Percentiles rank a stretch among this genome's conserved stretches.
phyloP scores from a whole-genome alignment of 2,329 filamentous ascomycete species.

The Periconia sp. region DNA sequence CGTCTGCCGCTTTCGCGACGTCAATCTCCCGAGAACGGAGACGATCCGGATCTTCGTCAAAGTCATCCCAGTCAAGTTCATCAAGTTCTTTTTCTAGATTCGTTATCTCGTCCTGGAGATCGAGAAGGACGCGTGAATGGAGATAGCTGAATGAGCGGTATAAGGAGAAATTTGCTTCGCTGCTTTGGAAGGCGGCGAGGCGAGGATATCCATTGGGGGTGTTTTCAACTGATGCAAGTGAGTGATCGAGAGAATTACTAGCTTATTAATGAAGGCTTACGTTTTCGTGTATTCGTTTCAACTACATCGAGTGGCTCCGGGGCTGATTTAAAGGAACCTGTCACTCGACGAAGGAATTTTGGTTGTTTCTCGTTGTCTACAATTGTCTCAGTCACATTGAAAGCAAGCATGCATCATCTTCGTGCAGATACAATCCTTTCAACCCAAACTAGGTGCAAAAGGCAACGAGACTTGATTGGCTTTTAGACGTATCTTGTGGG shows the following conservation, averaged over 20 bases:
- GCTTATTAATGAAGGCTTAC: conserved; percentile 23
- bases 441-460: no score
- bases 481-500: neutral
- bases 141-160: conserved; percentile 50
- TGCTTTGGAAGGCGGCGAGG: conserved; percentile 48
- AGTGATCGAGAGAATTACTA: conserved; percentile 6
- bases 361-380: conserved; percentile 32
- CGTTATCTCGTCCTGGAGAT: conserved; percentile 47
- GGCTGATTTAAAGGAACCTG: conserved; percentile 33
- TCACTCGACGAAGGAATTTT: conserved; percentile 32
- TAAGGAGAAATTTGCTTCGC: conserved; percentile 48
- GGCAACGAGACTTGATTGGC: neutral
- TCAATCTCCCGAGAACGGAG: conserved; percentile 36
- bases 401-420: no score
- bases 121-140: conserved; percentile 46
- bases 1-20: conserved; percentile 16
- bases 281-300: conserved; percentile 38
- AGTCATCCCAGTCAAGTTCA: conserved; percentile 38
- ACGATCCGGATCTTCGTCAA: conserved; percentile 27
- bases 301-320: conserved; percentile 38
- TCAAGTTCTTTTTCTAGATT: conserved; percentile 47
- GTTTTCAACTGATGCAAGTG: conserved; percentile 37
- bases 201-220: conserved; percentile 47
- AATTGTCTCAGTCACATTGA: conserved; percentile 21
- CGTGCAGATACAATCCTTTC: no score